A percentile compares a stretch with the other conserved stretches of the same genome.
Conservation (phyloP, 148 eudicot genomes). For the Nepenthes gracilis region DNA sequence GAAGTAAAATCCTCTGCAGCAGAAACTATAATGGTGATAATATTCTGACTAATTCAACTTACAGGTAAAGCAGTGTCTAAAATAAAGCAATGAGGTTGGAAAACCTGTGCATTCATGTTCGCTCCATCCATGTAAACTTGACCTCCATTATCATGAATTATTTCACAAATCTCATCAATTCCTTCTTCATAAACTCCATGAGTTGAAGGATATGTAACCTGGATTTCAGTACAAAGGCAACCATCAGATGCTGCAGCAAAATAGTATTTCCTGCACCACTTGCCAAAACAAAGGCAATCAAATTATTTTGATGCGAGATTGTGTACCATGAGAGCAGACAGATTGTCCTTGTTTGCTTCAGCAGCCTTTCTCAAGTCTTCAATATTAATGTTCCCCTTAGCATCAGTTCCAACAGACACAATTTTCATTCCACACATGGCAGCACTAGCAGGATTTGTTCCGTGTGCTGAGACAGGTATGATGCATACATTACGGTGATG, state of each 20-base stretch:
- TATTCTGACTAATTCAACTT: too few species aligned
- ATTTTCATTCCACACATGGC: too few species aligned
- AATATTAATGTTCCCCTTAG: too few species aligned
- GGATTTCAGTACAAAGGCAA: constrained; percentile 7
- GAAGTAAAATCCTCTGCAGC: neutral
- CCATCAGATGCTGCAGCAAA: neutral
- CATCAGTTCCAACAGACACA: too few species aligned
- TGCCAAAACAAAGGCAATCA: neutral
- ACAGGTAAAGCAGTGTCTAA: too few species aligned
- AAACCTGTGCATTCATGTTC: constrained; percentile 99
- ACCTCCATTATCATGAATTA: constrained; percentile 97
- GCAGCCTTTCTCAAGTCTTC: too few species aligned
- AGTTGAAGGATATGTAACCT: constrained; percentile 99
- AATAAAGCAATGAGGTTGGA: constrained; percentile 1
- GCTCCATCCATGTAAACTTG: constrained; percentile 99
- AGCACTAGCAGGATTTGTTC: too few species aligned
- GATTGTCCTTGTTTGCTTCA: too few species aligned
- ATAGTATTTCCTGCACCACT: neutral
- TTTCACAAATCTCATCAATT: constrained; percentile 94
- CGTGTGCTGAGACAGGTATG: too few species aligned
- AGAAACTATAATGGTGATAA: too few species aligned
- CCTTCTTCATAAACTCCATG: constrained; percentile 99
- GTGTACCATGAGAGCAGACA: constrained; percentile 87
- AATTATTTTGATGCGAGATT: neutral
- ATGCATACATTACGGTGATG: too few species aligned